These are phyloP conservation scores for Ambrosia artemisiifolia DNA, from an alignment of 129 eudicot species.

Conservation along the genomic window DNA sequence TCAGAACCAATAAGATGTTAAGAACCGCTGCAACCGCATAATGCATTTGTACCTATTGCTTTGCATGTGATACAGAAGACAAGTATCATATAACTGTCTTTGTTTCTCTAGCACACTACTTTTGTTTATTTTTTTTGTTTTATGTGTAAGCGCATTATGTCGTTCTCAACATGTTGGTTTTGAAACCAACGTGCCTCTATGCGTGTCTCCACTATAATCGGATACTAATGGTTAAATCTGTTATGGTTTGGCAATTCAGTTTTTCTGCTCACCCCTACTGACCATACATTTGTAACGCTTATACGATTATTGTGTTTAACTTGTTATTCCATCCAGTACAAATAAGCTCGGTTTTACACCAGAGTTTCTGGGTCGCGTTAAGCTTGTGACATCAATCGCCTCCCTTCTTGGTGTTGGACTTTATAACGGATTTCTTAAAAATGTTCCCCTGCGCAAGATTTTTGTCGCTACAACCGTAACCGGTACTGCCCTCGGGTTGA, in stretches of 20 bases:
- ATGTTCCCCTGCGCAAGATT: constrained; percentile 66
- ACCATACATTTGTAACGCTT: not conserved
- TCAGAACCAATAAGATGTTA: too few species aligned
- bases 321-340: constrained; percentile 49
- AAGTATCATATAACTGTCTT: too few species aligned
- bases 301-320: not conserved
- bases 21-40: too few species aligned
- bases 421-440: constrained; percentile 85
- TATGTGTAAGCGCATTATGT: too few species aligned
- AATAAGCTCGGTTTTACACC: constrained; percentile 92
- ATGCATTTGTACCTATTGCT: too few species aligned
- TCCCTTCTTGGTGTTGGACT: constrained; percentile 94
- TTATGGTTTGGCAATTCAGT: not conserved
- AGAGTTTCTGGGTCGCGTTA: constrained; percentile 95
- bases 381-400: constrained; percentile 86
- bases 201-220: not conserved
- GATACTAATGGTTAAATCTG: not conserved
- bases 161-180: too few species aligned
- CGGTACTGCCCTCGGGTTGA: constrained; percentile 86
- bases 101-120: too few species aligned
- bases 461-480: constrained; percentile 68
- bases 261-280: not conserved
- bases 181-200: too few species aligned
- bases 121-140: too few species aligned
- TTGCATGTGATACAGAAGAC: too few species aligned